Percentiles rank a stretch among this genome's conserved stretches.
phyloP scores from a whole-genome alignment of 1,139 yeast species.

The Suhomyces atakaporum region DNA sequence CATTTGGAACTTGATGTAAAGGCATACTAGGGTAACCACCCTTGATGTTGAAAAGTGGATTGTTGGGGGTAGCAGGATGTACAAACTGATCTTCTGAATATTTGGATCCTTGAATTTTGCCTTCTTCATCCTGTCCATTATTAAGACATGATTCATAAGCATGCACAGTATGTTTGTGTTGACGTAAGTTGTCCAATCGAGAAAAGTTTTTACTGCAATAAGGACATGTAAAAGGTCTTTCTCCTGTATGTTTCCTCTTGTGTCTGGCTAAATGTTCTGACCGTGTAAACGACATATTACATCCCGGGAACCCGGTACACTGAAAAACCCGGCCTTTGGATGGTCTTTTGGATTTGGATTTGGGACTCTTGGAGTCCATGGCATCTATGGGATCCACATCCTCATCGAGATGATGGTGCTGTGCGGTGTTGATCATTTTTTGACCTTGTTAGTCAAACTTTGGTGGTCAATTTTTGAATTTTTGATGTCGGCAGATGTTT shows the following conservation, averaged over 20 bases:
- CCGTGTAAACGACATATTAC: conserved; percentile 85
- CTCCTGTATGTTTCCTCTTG: conserved; percentile 92
- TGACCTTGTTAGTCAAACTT: no score
- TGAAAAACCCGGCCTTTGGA: conserved; percentile 70
- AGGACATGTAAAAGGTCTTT: conserved; percentile 88
- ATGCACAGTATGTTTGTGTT: conserved; percentile 91
- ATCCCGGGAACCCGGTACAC: conserved; percentile 85
- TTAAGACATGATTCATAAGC: conserved; percentile 56
- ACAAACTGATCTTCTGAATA: conserved; percentile 4
- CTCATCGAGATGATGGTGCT: conserved; percentile 5
- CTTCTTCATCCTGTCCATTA: conserved; percentile 7
- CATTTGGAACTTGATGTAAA: conserved; percentile 10
- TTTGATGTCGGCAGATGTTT: no score
- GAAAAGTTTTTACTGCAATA: conserved; percentile 79
- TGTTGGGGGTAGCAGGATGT: conserved; percentile 13
- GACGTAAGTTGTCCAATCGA: conserved; percentile 83
- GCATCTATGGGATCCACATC: background rate
- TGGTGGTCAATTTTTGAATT: no score
- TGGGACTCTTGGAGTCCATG: conserved; percentile 7
- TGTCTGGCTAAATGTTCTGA: conserved; percentile 92
- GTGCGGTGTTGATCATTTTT: conserved; percentile 11
- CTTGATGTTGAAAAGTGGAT: conserved; percentile 8
- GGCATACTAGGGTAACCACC: conserved; percentile 6
- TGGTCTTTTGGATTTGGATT: conserved; percentile 34
- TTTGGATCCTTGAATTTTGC: conserved; percentile 1